Evolutionary conservation across 1,139 yeast genomes (phyloP), one percentile per base, ranked within the genome.

Genomic region (Trichomonascaceae sp.): DNA sequence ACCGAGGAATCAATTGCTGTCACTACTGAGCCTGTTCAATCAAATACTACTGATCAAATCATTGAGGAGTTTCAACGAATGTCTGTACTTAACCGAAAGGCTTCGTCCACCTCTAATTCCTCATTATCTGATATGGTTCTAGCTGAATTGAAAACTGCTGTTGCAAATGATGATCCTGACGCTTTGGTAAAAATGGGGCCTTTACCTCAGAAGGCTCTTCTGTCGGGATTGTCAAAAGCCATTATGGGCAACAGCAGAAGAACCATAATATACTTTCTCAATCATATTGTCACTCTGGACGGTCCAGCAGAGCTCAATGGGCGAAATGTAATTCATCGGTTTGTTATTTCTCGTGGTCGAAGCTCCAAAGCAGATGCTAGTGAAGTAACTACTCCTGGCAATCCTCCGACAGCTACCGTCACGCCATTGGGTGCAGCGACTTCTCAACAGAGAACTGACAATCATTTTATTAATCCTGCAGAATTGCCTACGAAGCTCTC

Each of bases 311-410:
- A 51, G 48, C 82, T 91, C 50, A 84, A 87, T 56, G 88, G 89
- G 22, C 77, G 97, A 60, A 90, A 87, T 66, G 85, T 90, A 62
- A 80, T 91, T 63, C 98, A 91, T 67, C 88, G 88, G 60, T 84
- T 84, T 63, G 81, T 90, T 36, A 84, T 90, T 53, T 80, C 84
- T 30, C 76, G 86, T 55, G 96, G 96, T 1, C 83, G 91, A 61
- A 73, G 72, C 58, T 54, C 64, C 56, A 59, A 54, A 56, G 18
- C 56, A 45, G 63, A 24, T 10, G 46, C 54, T 13, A 12, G 13
- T 3, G 51, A 22, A 17, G 41, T 27, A 24, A n/a, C 53, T 1
- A 22, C 17, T 7, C 45, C 24, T 20, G 30, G 36, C 52, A 27
- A 58, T 55, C 43, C 49, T 18, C 47, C 54, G 36, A 51, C 54